A percentile compares a stretch with the other conserved stretches of the same genome.
phyloP scores from a whole-genome alignment of 2,329 filamentous ascomycete species.

The Claviceps capensis region DNA sequence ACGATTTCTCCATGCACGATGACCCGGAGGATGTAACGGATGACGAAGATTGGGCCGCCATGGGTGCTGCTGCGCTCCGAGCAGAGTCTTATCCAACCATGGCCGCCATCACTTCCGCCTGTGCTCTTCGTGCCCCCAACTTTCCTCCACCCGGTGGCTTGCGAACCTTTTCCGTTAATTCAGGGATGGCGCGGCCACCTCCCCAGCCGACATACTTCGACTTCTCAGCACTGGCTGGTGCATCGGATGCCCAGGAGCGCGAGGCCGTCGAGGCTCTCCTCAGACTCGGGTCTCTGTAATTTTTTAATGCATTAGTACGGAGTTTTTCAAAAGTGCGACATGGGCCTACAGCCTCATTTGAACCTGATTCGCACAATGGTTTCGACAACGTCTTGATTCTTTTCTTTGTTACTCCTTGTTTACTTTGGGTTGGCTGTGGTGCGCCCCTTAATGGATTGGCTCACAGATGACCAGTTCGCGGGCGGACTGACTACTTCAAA shows the following conservation, averaged over 20 bases:
- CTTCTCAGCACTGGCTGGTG: conserved; percentile 34
- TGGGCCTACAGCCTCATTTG: conserved; percentile 1
- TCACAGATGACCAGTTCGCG: conserved; percentile 4
- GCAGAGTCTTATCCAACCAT: conserved; percentile 47
- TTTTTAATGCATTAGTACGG: conserved; percentile 19
- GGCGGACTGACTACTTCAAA: conserved; percentile 8
- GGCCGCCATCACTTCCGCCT: conserved; percentile 39
- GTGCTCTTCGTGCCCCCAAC: conserved; percentile 26
- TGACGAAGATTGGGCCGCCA: conserved; percentile 88
- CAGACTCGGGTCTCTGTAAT: conserved; percentile 67
- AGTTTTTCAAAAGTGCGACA: conserved; percentile 3
- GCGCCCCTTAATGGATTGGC: conserved; percentile 1
- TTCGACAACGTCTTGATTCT: background rate
- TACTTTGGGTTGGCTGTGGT: background rate
- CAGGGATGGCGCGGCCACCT: conserved; percentile 40
- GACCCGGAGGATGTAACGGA: conserved; percentile 81
- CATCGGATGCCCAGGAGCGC: conserved; percentile 59
- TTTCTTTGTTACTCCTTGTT: background rate
- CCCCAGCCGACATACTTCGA: conserved; percentile 38
- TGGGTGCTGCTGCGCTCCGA: conserved; percentile 74
- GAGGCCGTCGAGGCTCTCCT: conserved; percentile 72
- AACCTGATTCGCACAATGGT: background rate
- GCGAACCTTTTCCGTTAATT: conserved; percentile 35
- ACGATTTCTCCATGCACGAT: conserved; percentile 52
- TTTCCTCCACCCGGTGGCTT: conserved; percentile 33